phyloP scores from a whole-genome alignment of 345 rosid genomes.

The Mallotus nudiflorus region DNA sequence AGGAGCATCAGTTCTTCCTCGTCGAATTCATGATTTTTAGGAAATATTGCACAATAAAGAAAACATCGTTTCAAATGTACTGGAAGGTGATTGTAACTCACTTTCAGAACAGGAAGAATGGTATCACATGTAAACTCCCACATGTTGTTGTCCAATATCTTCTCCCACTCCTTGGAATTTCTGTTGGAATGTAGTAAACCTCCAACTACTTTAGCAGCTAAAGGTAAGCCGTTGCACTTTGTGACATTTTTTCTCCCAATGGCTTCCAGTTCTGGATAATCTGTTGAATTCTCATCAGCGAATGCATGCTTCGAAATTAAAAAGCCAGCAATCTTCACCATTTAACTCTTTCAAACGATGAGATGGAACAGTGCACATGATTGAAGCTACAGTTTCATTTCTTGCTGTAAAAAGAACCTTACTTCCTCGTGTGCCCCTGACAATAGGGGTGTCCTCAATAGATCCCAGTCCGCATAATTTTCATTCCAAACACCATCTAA shows the following conservation, averaged over 20 bases:
- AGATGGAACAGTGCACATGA: no score
- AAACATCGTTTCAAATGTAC: no score
- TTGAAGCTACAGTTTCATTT: not conserved
- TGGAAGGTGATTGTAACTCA: no score
- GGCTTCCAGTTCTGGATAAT: no score
- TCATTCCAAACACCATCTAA: conserved; percentile 14
- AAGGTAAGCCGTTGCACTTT: no score
- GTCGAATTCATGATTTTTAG: not conserved
- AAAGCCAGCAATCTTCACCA: no score
- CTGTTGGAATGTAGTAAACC: not conserved
- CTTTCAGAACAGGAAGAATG: conserved; percentile 8
- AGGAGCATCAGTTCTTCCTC: not conserved
- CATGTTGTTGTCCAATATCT: not conserved
- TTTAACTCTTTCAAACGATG: no score
- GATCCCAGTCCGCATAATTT: not conserved
- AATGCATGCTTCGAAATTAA: no score
- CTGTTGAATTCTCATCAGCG: no score
- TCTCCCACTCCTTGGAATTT: conserved; percentile 2
- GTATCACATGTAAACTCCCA: not conserved
- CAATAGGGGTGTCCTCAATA: not conserved
- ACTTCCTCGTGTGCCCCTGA: conserved; percentile 4
- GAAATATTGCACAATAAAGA: no score
- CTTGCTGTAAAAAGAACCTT: conserved; percentile 10
- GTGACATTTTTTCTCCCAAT: no score
- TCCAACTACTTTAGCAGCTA: conserved; percentile 4